These are phyloP conservation scores for Rhododendron ferrugineum DNA, from an alignment of 148 eudicot genomes.

Conservation along the genomic window DNA sequence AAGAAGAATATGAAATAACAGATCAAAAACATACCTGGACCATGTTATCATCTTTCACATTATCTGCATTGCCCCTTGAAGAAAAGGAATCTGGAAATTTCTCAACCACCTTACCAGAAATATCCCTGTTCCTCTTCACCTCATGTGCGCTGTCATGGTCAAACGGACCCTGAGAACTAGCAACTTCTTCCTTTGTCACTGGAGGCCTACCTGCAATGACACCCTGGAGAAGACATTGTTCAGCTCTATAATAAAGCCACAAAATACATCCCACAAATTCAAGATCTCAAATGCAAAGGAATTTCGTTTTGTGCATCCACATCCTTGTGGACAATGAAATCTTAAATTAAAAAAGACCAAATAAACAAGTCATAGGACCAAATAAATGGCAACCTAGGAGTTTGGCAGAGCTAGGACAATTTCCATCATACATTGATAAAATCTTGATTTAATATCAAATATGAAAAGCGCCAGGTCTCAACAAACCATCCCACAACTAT, in stretches of 20 bases:
- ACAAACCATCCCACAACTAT: background rate
- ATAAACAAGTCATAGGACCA: background rate
- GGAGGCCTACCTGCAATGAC: slow-evolving; percentile 17
- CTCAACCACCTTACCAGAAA: slow-evolving; percentile 25
- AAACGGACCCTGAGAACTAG: slow-evolving; percentile 1
- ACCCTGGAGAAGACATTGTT: slow-evolving; percentile 26
- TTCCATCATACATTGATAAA: background rate
- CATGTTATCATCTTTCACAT: slow-evolving; percentile 29
- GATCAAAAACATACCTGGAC: slow-evolving; percentile 37
- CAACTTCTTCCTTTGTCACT: slow-evolving; percentile 15
- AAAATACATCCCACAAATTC: background rate
- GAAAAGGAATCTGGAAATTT: slow-evolving; percentile 13
- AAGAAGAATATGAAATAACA: background rate
- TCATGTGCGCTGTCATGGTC: background rate
- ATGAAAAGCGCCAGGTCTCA: background rate
- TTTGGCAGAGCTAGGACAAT: background rate
- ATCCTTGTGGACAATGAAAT: background rate
- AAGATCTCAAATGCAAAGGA: background rate
- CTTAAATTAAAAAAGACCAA: background rate
- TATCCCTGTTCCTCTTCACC: background rate
- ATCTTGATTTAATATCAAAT: background rate
- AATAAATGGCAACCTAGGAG: background rate
- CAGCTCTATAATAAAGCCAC: background rate
- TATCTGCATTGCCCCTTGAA: slow-evolving; percentile 23
- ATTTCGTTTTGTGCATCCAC: background rate